Evolutionary conservation across 2,329 filamentous ascomycete species (phyloP), one percentile per base, ranked within the genome.

Genomic region (Purpureocillium takamizusanense): DNA sequence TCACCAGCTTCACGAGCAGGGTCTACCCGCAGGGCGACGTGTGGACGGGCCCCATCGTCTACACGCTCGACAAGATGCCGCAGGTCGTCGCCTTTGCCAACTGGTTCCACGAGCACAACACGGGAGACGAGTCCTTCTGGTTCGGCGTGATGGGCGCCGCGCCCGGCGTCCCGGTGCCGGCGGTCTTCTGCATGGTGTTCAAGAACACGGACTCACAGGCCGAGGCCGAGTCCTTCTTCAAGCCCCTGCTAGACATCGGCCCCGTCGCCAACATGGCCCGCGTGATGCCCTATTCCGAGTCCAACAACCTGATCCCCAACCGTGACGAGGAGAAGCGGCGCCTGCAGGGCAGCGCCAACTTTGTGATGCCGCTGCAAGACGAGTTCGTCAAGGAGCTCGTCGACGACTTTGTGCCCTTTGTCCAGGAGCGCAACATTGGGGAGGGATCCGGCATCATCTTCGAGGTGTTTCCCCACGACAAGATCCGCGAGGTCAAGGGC

Each of bases 331-430:
- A 42, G 21, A 55, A 62, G 2, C 57, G 57, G 35, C 59, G 54
- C 32, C 43, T 52, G 10, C 46, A 63, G 42, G 65, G 67, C 42
- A 64, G 64, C 1, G 50, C 65, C 3, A 67, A 62, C 32, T 60
- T 62, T 43, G 51, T 58, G 4, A 55, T 66, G 18, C 66, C 69
- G 0, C 47, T 72, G 1, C 35, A 45, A n/a, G 31, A 42, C 1
- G 16, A 54, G 54, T 15, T 49, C 49, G 5, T 43, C 43, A 0
- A 61, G 47, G 56, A 16, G 45, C 57, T 39, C 41, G 47, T 6
- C 7, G 48, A 55, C 2, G 45, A 38, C 2, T 60, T 65, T 28
- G 53, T 50, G 38, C n/a, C 39, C 1, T 50, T 52, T 10, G 47
- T 51, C 3, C 45, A 52, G 17, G 31, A 39, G 10, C 36, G 47